These are phyloP conservation scores for Zalaria sp. DNA, from an alignment of 2,329 filamentous ascomycete genomes.

Conservation along the genomic window DNA sequence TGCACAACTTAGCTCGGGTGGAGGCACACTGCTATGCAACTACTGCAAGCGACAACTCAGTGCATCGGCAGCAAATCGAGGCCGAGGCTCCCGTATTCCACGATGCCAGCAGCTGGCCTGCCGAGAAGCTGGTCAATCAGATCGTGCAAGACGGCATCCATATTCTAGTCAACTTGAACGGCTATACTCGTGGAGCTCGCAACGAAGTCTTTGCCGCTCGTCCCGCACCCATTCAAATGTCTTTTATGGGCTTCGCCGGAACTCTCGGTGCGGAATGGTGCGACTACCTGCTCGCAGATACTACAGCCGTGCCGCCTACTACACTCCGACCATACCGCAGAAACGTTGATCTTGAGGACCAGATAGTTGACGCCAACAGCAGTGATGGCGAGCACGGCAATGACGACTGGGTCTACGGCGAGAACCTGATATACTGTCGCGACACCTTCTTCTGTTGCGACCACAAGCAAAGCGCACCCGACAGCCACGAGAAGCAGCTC, in stretches of 20 bases:
- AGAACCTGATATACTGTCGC: conserved; percentile 89
- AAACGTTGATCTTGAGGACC: conserved; percentile 61
- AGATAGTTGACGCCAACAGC: conserved; percentile 46
- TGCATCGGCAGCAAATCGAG: conserved; percentile 87
- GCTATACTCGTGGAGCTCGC: conserved; percentile 88
- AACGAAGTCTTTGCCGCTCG: conserved; percentile 96
- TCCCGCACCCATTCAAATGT: conserved; percentile 94
- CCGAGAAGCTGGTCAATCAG: conserved; percentile 71
- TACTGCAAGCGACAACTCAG: conserved; percentile 74
- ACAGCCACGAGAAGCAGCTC: conserved; percentile 49
- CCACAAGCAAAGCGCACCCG: conserved; percentile 77
- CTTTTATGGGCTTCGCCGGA: conserved; percentile 97
- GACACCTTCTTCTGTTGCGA: conserved; percentile 99
- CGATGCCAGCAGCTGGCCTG: conserved; percentile 75
- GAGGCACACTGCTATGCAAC: conserved; percentile 94
- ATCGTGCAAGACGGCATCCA: conserved; percentile 83
- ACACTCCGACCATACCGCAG: conserved; percentile 69
- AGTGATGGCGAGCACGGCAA: conserved; percentile 39
- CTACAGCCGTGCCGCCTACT: conserved; percentile 67
- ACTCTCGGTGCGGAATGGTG: conserved; percentile 97
- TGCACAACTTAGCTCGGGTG: conserved; percentile 61
- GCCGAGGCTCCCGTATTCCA: conserved; percentile 80
- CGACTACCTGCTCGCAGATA: conserved; percentile 86
- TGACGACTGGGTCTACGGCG: conserved; percentile 79
- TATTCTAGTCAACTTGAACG: conserved; percentile 93